A percentile compares a stretch with the other conserved stretches of the same genome.
These are phyloP conservation scores for Candida chilensis DNA, from an alignment of 805 yeast genomes.

Conservation along the genomic window DNA sequence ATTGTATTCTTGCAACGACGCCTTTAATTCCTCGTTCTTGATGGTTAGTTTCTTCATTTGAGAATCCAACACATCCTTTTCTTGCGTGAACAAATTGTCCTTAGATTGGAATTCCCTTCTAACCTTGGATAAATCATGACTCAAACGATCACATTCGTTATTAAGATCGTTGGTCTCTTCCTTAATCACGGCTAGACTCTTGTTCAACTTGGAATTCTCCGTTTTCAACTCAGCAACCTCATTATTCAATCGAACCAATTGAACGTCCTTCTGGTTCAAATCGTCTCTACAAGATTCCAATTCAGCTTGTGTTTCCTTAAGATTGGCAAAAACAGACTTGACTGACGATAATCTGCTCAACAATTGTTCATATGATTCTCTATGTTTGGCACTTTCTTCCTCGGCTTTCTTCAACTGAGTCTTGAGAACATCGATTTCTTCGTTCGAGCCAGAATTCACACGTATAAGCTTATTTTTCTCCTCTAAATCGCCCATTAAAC, in stretches of 20 bases:
- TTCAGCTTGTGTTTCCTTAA: slow-evolving; percentile 63
- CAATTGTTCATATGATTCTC: slow-evolving; percentile 52
- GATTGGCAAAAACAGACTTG: slow-evolving; percentile 64
- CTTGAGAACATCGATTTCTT: slow-evolving; percentile 8
- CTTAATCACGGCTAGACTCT: slow-evolving; percentile 10
- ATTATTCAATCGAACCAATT: slow-evolving; percentile 28
- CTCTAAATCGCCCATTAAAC: too few relatives aligned
- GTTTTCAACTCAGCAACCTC: slow-evolving; percentile 10
- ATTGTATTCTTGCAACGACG: neutral
- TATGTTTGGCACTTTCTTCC: slow-evolving; percentile 47
- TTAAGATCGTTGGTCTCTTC: slow-evolving; percentile 32
- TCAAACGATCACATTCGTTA: slow-evolving; percentile 43
- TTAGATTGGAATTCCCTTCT: slow-evolving; percentile 26
- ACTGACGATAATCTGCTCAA: slow-evolving; percentile 59
- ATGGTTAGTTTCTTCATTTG: neutral
- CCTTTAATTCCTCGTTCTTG: slow-evolving; percentile 10
- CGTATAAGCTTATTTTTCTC: too few relatives aligned
- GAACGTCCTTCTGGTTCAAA: slow-evolving; percentile 25
- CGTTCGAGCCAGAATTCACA: too few relatives aligned
- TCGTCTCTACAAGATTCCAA: slow-evolving; percentile 44
- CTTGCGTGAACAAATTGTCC: slow-evolving; percentile 7
- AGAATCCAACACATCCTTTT: slow-evolving; percentile 1
- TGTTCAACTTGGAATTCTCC: slow-evolving; percentile 9
- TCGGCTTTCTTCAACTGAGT: slow-evolving; percentile 21
- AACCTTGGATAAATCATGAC: slow-evolving; percentile 23